phyloP scores from a whole-genome alignment of 2,329 filamentous ascomycete genomes.

The Colletotrichum graminicola region DNA sequence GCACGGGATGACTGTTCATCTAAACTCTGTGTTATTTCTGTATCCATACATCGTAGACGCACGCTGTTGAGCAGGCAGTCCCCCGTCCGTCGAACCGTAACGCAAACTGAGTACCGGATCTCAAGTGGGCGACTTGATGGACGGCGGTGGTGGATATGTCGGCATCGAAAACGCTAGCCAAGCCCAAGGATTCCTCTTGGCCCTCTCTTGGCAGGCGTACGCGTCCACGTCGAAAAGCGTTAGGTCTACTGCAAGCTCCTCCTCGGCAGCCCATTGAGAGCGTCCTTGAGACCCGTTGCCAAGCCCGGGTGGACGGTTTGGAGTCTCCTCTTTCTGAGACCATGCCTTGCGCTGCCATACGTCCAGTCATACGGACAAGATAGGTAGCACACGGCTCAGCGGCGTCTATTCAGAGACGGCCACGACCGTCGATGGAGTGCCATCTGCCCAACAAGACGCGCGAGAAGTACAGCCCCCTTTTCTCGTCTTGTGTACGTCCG shows the following conservation, averaged over 20 bases:
- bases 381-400: not conserved
- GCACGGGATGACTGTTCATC: slow-evolving; percentile 5
- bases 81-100: not conserved
- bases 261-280: slow-evolving; percentile 30
- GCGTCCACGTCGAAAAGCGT: slow-evolving; percentile 43
- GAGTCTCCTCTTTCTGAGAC: slow-evolving; percentile 15
- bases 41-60: not conserved
- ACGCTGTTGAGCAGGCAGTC: not conserved
- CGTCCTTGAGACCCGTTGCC: slow-evolving; percentile 35
- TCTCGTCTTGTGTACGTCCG: not conserved
- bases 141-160: slow-evolving; percentile 32
- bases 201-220: slow-evolving; percentile 43
- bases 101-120: not conserved
- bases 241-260: slow-evolving; percentile 41
- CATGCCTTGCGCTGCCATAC: not conserved
- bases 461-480: slow-evolving; percentile 5
- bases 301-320: slow-evolving; percentile 24
- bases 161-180: slow-evolving; percentile 25
- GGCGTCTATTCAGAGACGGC: not conserved
- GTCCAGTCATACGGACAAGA: slow-evolving; percentile 23
- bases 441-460: slow-evolving; percentile 3
- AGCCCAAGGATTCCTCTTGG: slow-evolving; percentile 38
- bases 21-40: slow-evolving; percentile 10
- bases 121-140: not conserved
- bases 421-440: not conserved